Conservation (phyloP, 1,139 yeast species). For the Saccharomyces hybrid region DNA sequence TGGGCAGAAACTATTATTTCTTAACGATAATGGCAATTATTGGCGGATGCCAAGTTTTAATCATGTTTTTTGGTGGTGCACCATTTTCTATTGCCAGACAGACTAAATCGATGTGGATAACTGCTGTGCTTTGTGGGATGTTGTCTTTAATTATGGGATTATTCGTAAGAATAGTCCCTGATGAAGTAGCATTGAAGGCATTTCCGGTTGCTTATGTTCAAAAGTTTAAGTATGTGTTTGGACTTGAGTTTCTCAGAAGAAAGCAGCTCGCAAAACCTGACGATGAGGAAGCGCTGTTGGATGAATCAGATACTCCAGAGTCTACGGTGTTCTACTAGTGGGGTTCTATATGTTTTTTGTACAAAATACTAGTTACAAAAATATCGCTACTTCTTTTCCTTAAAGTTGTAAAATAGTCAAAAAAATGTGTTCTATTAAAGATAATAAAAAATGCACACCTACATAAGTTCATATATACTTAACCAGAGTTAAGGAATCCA, state of each 20-base stretch:
- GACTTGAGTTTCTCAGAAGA: conserved; percentile 40
- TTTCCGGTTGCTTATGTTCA: conserved; percentile 63
- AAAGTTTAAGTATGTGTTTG: conserved; percentile 39
- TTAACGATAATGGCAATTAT: conserved; percentile 62
- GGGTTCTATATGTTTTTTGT: not conserved
- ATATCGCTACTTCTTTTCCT: not conserved
- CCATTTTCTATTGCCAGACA: conserved; percentile 79
- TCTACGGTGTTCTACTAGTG: conserved; percentile 9
- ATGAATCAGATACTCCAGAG: conserved; percentile 3
- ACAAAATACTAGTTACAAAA: not conserved
- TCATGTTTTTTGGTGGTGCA: conserved; percentile 96
- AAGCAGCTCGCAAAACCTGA: conserved; percentile 9
- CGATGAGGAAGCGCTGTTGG: conserved; percentile 17
- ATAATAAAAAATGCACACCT: not conserved
- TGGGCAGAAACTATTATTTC: conserved; percentile 77
- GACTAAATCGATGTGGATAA: conserved; percentile 82
- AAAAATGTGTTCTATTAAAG: not conserved
- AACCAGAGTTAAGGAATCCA: not conserved
- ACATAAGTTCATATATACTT: not conserved
- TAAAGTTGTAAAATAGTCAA: not conserved
- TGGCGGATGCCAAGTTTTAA: conserved; percentile 74
- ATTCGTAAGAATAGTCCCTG: conserved; percentile 73
- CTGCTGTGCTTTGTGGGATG: conserved; percentile 78
- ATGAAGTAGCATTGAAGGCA: conserved; percentile 57
- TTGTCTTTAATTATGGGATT: conserved; percentile 75